A percentile compares a stretch with the other conserved stretches of the same genome.
Conservation (phyloP, 176 grass and related monocot genomes). For the Coix lacrymajobi region DNA sequence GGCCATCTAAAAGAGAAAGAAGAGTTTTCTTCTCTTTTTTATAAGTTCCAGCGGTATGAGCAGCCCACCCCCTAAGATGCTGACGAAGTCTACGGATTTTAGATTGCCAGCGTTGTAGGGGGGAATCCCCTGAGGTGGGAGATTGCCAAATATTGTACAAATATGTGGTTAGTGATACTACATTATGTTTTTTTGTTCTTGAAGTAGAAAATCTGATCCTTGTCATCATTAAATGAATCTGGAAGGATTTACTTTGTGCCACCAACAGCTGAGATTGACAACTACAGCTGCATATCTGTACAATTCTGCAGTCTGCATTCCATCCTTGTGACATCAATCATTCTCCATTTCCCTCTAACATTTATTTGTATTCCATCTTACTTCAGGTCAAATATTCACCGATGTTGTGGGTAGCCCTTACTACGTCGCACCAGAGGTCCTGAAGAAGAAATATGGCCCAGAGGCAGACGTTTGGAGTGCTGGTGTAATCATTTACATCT, state of each 20-base stretch:
- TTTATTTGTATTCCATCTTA: constrained; percentile 12
- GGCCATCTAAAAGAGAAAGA: too few relatives aligned
- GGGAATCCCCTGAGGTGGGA: too few relatives aligned
- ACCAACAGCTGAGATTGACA: neutral
- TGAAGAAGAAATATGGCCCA: constrained; percentile 82
- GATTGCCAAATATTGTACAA: too few relatives aligned
- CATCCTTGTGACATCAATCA: neutral
- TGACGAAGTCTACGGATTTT: too few relatives aligned
- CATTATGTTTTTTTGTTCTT: neutral
- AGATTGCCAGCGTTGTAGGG: too few relatives aligned
- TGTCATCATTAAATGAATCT: neutral
- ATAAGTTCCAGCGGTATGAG: too few relatives aligned
- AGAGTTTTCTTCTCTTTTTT: too few relatives aligned
- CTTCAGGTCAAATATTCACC: constrained; percentile 70
- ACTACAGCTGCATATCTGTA: neutral
- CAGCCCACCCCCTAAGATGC: too few relatives aligned
- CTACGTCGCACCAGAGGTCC: constrained; percentile 84
- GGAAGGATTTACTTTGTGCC: neutral
- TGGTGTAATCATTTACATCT: constrained; percentile 89
- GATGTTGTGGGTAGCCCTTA: constrained; percentile 95
- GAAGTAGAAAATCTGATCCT: neutral
- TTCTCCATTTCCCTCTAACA: neutral
- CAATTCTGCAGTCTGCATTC: neutral
- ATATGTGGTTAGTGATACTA: neutral
- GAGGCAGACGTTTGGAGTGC: constrained; percentile 94